These are phyloP conservation scores for Astrocystis sublimbata DNA, from an alignment of 495 filamentous ascomycete genomes.

Conservation along the genomic window DNA sequence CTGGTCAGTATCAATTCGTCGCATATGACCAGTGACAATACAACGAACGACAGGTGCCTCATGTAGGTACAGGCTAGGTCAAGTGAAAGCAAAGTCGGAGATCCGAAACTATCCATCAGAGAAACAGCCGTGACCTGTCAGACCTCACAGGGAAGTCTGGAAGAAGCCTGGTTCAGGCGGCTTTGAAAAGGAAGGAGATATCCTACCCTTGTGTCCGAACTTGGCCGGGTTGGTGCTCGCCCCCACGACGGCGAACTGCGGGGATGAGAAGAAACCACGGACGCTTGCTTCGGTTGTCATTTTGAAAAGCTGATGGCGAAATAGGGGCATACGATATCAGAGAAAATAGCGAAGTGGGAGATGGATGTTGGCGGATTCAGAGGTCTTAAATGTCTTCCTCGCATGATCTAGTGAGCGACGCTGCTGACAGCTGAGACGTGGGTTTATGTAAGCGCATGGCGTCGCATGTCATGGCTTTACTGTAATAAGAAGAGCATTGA, in stretches of 20 bases:
- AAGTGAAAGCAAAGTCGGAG: constrained; percentile 1
- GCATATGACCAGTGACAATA: no score
- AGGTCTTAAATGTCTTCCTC: background rate
- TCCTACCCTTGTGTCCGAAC: constrained; percentile 85
- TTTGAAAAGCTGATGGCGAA: constrained; percentile 17
- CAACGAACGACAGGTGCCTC: no score
- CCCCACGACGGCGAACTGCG: constrained; percentile 86
- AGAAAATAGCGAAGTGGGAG: background rate
- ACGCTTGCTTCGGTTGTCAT: constrained; percentile 62
- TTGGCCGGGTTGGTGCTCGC: constrained; percentile 81
- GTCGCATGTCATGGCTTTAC: no score
- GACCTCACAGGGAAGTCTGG: no score
- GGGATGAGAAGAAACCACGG: constrained; percentile 77
- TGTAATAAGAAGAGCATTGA: no score
- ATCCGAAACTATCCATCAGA: background rate
- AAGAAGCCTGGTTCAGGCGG: background rate
- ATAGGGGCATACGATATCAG: background rate
- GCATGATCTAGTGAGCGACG: background rate
- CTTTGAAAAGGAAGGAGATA: background rate
- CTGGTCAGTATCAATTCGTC: no score
- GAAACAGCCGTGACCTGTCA: no score
- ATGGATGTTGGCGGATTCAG: background rate
- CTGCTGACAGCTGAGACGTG: background rate
- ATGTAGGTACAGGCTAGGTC: no score
- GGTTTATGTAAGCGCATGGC: background rate